Conservation (phyloP, 768 basidiomycete genomes). For the Naematelia encephala region DNA sequence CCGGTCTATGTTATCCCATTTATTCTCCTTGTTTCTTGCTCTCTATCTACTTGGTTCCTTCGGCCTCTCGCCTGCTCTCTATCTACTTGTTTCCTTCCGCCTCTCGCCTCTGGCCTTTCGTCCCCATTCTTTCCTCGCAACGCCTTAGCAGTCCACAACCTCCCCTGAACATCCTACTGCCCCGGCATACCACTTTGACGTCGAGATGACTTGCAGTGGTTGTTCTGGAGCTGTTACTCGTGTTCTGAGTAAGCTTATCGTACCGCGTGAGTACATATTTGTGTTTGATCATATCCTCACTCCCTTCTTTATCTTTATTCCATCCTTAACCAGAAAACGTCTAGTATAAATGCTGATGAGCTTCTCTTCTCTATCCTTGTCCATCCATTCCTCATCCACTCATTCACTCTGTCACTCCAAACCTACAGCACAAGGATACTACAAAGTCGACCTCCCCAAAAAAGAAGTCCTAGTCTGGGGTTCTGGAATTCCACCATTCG, state of each 20-base stretch:
- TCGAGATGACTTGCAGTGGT: slow-evolving; percentile 51
- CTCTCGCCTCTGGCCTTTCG: too few relatives aligned
- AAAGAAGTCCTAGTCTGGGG: slow-evolving; percentile 49
- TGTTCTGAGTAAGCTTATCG: slow-evolving; percentile 46
- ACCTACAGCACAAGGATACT: slow-evolving; percentile 40
- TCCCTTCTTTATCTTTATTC: neutral
- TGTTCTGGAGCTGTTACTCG: slow-evolving; percentile 50
- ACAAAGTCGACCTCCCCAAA: slow-evolving; percentile 41
- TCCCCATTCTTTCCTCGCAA: too few relatives aligned
- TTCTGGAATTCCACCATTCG: slow-evolving; percentile 40
- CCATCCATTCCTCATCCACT: slow-evolving; percentile 2
- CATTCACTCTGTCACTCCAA: neutral
- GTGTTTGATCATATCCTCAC: neutral
- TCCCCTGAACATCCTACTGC: slow-evolving; percentile 19
- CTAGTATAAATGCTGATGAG: too few relatives aligned
- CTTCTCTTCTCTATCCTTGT: slow-evolving; percentile 1
- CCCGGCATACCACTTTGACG: slow-evolving; percentile 47
- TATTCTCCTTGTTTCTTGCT: neutral
- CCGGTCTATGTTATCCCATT: neutral
- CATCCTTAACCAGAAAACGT: too few relatives aligned
- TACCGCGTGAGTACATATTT: slow-evolving; percentile 37
- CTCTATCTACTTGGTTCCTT: neutral
- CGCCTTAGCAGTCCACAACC: too few relatives aligned
- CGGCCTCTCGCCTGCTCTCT: neutral
- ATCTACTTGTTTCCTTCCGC: too few relatives aligned